Base-by-base conservation (phyloP, 2,329 filamentous ascomycete genomes). In the Aspergillus vadensis region DNA sequence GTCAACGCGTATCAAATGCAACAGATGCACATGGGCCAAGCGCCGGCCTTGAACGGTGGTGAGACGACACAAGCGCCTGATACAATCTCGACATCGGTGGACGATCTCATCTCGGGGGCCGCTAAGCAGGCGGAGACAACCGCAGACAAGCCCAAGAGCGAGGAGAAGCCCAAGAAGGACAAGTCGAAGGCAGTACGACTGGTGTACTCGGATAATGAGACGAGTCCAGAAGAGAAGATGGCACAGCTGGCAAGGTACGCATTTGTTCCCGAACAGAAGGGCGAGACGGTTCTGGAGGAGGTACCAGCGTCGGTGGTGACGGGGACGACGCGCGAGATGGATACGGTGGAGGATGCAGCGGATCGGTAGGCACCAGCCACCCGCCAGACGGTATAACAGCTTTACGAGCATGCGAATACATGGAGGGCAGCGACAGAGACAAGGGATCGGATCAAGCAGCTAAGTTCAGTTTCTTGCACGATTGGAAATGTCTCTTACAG, bases 161-260 rank as follows among this genome's bases (percentile, higher is more conserved):
- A 77, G 54, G 88, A 90, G 79, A 86, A 86, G 70, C 77, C 77
- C 17, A 89, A 89, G 82, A 89, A 88, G 67, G 85, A 87, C 72
- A 88, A 87, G 72, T 81, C 83, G 70, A 89, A 88, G 73, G 81
- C 82, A 59, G 85, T 80, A 68, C 81, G 86, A 74, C 88, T 97
- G 85, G 82, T 96, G 30, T 97, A 95, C 79, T 88, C 88, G 63
- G 91, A 96, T 72, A 87, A 89, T 55, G 88, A 90, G 60, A 80
- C 88, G 70, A 95, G 91, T 70, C 91, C 92, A 1, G 93, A 97
- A 80, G 93, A 97, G 83, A 91, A 88, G 78, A 92, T 96, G 91
- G 89, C 91, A 27, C 79, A 81, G 72, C 80, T 95, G 79, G 82
- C 90, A 63, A 88, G 87, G 76, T 97, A 96, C 80, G 87, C 88